These are phyloP conservation scores for Amorphotheca resinae DNA, from an alignment of 495 filamentous ascomycete species.

Conservation along the genomic window DNA sequence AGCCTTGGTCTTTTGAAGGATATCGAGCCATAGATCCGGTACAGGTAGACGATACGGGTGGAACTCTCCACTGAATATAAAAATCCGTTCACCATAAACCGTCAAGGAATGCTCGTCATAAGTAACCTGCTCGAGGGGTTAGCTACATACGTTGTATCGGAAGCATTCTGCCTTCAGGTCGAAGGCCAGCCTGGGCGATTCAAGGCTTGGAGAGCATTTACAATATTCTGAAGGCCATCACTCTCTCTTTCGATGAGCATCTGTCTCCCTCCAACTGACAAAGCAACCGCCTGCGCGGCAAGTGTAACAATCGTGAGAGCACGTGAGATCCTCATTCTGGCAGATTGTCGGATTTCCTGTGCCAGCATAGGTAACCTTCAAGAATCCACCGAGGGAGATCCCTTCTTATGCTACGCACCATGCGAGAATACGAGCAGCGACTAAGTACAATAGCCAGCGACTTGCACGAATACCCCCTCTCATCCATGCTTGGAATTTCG, in stretches of 20 bases:
- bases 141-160: too few species aligned
- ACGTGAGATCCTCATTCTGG: conserved; percentile 13
- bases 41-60: conserved; percentile 60
- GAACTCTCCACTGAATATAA: conserved; percentile 63
- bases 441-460: conserved; percentile 2
- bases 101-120: conserved; percentile 68
- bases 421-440: not conserved
- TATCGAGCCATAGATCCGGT: conserved; percentile 54
- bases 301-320: conserved; percentile 5
- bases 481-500: not conserved
- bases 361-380: too few species aligned
- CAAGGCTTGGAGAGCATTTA: conserved; percentile 1
- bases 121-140: conserved; percentile 39
- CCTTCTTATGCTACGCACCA: not conserved
- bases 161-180: too few species aligned
- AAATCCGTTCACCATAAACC: conserved; percentile 54
- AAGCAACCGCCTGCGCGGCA: conserved; percentile 12
- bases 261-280: conserved; percentile 15
- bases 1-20: conserved; percentile 71
- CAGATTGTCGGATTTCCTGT: not conserved
- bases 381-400: not conserved
- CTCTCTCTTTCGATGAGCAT: conserved; percentile 14
- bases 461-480: not conserved
- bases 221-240: conserved; percentile 18
- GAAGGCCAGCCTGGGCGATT: too few species aligned